These are phyloP conservation scores for Fusarium sp. DNA, from an alignment of 2,329 filamentous ascomycete genomes.

Conservation along the genomic window DNA sequence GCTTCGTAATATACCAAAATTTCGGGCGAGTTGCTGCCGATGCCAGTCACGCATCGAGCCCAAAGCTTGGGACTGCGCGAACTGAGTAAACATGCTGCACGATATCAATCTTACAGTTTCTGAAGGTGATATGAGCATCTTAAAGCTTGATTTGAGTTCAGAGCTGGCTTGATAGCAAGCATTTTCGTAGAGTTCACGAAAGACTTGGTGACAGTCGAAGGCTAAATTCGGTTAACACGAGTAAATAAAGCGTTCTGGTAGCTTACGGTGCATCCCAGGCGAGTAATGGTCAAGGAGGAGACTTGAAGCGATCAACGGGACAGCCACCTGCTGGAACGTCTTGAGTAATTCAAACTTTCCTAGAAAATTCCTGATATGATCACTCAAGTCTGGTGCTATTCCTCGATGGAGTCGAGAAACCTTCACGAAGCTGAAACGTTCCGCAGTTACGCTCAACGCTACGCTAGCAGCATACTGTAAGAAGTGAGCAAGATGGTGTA, in stretches of 20 bases:
- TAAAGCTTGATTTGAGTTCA: not conserved
- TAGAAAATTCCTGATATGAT: constrained; percentile 19
- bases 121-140: not conserved
- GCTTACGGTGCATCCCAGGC: constrained; percentile 32
- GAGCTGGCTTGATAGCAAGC: constrained; percentile 5
- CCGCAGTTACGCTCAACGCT: not conserved
- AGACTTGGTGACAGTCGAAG: constrained; percentile 10
- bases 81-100: constrained; percentile 17
- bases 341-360: not conserved
- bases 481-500: constrained; percentile 14
- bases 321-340: constrained; percentile 9
- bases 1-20: not conserved
- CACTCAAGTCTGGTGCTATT: constrained; percentile 5
- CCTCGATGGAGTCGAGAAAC: constrained; percentile 9
- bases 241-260: not conserved
- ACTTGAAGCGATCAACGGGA: constrained; percentile 27
- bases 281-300: constrained; percentile 28
- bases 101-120: constrained; percentile 19
- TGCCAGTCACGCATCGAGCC: constrained; percentile 15
- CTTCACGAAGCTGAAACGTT: constrained; percentile 22
- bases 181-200: constrained; percentile 6
- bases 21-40: not conserved
- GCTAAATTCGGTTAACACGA: not conserved
- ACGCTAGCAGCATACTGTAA: constrained; percentile 2
- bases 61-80: constrained; percentile 10